Conservation (phyloP, 768 basidiomycete species). For the Tulasnella sp. region DNA sequence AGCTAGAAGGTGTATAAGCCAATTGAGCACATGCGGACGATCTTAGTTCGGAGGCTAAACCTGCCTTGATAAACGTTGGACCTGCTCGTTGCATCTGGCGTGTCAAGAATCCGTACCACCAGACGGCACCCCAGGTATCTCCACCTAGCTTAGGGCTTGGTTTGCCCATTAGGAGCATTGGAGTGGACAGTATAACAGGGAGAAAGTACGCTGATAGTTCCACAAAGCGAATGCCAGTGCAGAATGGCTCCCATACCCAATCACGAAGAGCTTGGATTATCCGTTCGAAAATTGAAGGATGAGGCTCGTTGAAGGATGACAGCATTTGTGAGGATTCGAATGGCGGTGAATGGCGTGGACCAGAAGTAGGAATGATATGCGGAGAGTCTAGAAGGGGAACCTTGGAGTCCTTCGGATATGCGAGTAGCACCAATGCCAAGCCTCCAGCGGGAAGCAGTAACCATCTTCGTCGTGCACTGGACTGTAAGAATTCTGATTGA, state of each 20-base stretch:
- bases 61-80: conserved; percentile 92
- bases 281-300: conserved; percentile 37
- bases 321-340: conserved; percentile 28
- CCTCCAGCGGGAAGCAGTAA: conserved; percentile 48
- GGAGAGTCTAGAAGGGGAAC: conserved; percentile 43
- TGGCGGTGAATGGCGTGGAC: conserved; percentile 25
- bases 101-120: conserved; percentile 94
- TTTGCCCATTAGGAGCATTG: conserved; percentile 66
- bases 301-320: conserved; percentile 58
- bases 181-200: conserved; percentile 73
- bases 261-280: conserved; percentile 41
- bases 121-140: conserved; percentile 85
- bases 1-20: conserved; percentile 39
- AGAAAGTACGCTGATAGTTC: conserved; percentile 74
- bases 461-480: conserved; percentile 32
- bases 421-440: conserved; percentile 36
- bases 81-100: conserved; percentile 88
- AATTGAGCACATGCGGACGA: not conserved
- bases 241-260: conserved; percentile 72
- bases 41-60: conserved; percentile 13
- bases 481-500: no score
- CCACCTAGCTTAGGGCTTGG: conserved; percentile 43
- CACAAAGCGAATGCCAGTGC: conserved; percentile 73
- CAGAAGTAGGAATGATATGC: conserved; percentile 37
- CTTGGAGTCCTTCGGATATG: conserved; percentile 34